Conservation (phyloP, 768 basidiomycete genomes). For the Russula vinacea region DNA sequence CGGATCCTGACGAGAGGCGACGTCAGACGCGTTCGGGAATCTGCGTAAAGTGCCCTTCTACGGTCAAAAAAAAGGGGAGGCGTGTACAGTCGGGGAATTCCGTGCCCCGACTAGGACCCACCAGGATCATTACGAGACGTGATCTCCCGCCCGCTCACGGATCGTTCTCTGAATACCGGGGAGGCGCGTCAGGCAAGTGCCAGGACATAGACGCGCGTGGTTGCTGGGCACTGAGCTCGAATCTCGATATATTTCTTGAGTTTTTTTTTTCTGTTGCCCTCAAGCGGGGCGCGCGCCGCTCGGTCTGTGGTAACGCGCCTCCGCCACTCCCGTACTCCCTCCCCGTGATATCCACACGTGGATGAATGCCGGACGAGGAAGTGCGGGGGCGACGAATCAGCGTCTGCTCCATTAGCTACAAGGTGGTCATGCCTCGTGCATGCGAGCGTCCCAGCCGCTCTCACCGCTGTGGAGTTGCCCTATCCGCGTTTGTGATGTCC, state of each 20-base stretch:
- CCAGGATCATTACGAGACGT: slow-evolving; percentile 10
- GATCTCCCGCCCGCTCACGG: not conserved
- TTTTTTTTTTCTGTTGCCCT: not conserved
- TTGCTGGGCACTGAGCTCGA: not conserved
- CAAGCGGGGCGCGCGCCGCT: not conserved
- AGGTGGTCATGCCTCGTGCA: not conserved
- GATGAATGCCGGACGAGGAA: not conserved
- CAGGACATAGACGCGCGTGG: not conserved
- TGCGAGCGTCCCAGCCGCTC: not conserved
- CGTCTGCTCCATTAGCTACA: not conserved
- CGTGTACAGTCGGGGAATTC: not conserved
- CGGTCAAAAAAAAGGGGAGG: not conserved
- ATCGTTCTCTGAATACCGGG: slow-evolving; percentile 9
- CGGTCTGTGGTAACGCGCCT: too few species aligned
- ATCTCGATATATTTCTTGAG: not conserved
- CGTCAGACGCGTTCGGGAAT: not conserved
- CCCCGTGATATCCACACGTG: not conserved
- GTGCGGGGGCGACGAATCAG: too few species aligned
- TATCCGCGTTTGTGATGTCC: not conserved
- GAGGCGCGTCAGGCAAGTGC: not conserved
- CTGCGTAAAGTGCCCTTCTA: not conserved
- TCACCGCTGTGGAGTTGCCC: not conserved
- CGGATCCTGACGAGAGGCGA: slow-evolving; percentile 16
- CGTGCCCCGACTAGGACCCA: not conserved
- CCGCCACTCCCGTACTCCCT: not conserved